Evolutionary conservation across 148 eudicot species (phyloP).

Genomic region (Dianthus caryophyllus): DNA sequence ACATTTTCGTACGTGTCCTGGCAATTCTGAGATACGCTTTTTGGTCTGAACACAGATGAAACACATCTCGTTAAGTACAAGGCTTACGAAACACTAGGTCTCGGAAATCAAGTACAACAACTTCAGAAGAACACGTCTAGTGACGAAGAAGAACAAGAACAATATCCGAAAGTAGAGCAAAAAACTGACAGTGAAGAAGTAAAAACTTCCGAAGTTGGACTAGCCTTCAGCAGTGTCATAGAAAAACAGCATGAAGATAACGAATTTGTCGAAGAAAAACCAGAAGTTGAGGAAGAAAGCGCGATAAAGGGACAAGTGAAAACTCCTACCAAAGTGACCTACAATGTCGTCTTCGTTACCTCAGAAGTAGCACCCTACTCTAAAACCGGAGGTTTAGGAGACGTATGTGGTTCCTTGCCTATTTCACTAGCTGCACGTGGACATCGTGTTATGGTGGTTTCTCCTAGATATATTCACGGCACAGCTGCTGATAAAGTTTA

Average conservation of each 20-base stretch:
- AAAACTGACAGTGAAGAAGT: slow-evolving; percentile 10
- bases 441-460: slow-evolving; percentile 93
- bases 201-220: background rate
- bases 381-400: slow-evolving; percentile 96
- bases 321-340: slow-evolving; percentile 33
- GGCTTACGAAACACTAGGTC: slow-evolving; percentile 20
- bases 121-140: slow-evolving; percentile 12
- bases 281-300: slow-evolving; percentile 10
- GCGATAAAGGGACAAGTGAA: slow-evolving; percentile 28
- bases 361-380: slow-evolving; percentile 96
- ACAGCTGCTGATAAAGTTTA: slow-evolving; percentile 59
- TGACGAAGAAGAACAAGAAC: slow-evolving; percentile 15
- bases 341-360: slow-evolving; percentile 63
- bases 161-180: slow-evolving; percentile 6
- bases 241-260: slow-evolving; percentile 17
- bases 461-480: slow-evolving; percentile 84
- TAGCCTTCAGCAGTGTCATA: background rate
- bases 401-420: slow-evolving; percentile 98
- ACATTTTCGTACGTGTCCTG: too few relatives aligned
- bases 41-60: slow-evolving; percentile 32
- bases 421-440: slow-evolving; percentile 84
- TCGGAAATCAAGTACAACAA: slow-evolving; percentile 18
- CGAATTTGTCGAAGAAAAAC: slow-evolving; percentile 7
- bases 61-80: slow-evolving; percentile 23
- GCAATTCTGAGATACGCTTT: slow-evolving; percentile 7